These are phyloP conservation scores for Calonectria ilicicola DNA, from an alignment of 2,329 filamentous ascomycete genomes.

Conservation along the genomic window DNA sequence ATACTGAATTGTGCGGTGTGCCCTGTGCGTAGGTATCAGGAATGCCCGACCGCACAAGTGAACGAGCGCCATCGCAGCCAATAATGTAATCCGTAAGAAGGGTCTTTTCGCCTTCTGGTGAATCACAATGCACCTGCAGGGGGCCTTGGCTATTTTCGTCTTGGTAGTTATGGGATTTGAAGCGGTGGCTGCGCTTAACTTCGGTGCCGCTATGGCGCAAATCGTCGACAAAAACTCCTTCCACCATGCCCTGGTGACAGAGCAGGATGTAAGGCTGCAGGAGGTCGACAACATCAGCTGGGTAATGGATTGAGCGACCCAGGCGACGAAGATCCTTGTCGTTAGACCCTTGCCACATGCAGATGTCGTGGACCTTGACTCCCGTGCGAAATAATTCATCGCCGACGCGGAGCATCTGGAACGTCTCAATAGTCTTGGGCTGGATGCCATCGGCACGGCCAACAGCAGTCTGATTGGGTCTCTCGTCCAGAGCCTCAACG, in stretches of 20 bases:
- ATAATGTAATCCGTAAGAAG: slow-evolving; percentile 73
- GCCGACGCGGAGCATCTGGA: slow-evolving; percentile 76
- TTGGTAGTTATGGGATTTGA: slow-evolving; percentile 63
- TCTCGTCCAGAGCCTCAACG: slow-evolving; percentile 74
- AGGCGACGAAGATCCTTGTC: slow-evolving; percentile 66
- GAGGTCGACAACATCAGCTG: slow-evolving; percentile 63
- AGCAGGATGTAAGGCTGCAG: slow-evolving; percentile 67
- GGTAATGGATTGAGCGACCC: slow-evolving; percentile 76
- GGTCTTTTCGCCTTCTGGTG: slow-evolving; percentile 61
- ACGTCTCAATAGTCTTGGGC: slow-evolving; percentile 82
- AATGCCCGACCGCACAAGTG: slow-evolving; percentile 74
- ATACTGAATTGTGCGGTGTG: slow-evolving; percentile 65
- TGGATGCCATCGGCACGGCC: slow-evolving; percentile 79
- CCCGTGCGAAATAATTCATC: slow-evolving; percentile 74
- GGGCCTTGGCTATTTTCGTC: slow-evolving; percentile 47
- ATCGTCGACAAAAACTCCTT: slow-evolving; percentile 76
- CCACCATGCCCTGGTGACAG: slow-evolving; percentile 80
- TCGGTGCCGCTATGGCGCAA: slow-evolving; percentile 71
- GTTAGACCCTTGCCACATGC: slow-evolving; percentile 72
- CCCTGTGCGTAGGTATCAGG: slow-evolving; percentile 64
- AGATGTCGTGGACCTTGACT: slow-evolving; percentile 78
- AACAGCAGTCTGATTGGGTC: slow-evolving; percentile 73
- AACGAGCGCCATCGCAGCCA: slow-evolving; percentile 79
- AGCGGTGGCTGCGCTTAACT: slow-evolving; percentile 72
- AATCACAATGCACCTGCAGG: slow-evolving; percentile 59